Evolutionary conservation across 169 alveolate species (phyloP), one percentile per base, ranked within the genome.

Genomic region (Plasmodium knowlesi): DNA sequence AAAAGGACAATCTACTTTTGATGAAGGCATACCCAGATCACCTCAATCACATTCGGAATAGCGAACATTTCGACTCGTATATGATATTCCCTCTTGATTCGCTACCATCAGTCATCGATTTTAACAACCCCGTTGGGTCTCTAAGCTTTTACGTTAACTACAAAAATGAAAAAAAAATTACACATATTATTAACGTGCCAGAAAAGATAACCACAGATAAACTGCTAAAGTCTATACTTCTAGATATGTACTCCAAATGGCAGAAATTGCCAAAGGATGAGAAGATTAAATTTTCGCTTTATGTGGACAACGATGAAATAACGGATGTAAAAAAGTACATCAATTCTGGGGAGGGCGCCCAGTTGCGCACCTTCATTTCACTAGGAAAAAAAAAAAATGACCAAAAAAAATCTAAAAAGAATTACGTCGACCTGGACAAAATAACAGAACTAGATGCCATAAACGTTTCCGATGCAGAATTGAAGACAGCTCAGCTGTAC

Each of bases 21-120:
- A 30, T 82, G 39, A 91, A 91, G 74, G 95, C 92, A 10, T 91
- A 91, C 30, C 92, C 95, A 46, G 86, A 86, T 34, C 32, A 73
- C n/a, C 61, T 86, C 5, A 30, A 79, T 22, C 90, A 39, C 25
- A 89, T 89, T 34, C 43, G 57, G 46, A 39, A 89, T 46, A 89
- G 89, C 79, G 83, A 41, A 34, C 43, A 80, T 41, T 89, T 43
- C 82, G 43, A 78, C n/a, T 67, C 41, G 16, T 89, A 89, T 79
- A 16, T 67, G 19, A 37, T n/a, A 30, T 89, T 89, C 54, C 41
- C 50, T 5, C 57, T 89, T 9, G 94, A 89, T 37, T 41, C 83
- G 0, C 50, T 89, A 54, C 94, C 94, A 5, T 79, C 88, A 39
- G 61, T 89, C 9, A 89, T 89, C 37, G 94, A 89, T 41, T 79